These are phyloP conservation scores for Boletus semigastroideus DNA, from an alignment of 1,284 basidiomycete genomes.

Conservation along the genomic window DNA sequence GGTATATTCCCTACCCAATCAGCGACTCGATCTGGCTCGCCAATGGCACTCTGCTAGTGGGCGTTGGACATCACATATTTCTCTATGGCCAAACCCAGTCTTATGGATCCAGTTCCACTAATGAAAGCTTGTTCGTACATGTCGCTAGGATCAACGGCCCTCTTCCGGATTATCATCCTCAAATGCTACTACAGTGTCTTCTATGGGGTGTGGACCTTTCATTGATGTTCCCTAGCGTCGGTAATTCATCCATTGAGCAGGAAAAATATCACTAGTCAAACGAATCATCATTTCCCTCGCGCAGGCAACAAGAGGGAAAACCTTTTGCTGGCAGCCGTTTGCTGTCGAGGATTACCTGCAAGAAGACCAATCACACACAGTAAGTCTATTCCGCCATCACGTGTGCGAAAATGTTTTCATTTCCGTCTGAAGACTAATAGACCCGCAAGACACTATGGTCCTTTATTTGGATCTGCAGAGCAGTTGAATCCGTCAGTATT, in stretches of 20 bases:
- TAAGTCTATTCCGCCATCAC: constrained; percentile 7
- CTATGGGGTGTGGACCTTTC: constrained; percentile 70
- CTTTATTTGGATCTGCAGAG: constrained; percentile 44
- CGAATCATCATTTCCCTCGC: constrained; percentile 72
- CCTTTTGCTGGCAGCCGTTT: constrained; percentile 44
- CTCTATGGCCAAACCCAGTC: constrained; percentile 55
- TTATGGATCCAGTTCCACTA: constrained; percentile 24
- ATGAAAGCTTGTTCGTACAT: constrained; percentile 72
- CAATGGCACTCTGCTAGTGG: constrained; percentile 74
- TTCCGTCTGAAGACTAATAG: constrained; percentile 26
- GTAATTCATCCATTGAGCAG: constrained; percentile 39
- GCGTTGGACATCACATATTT: constrained; percentile 75
- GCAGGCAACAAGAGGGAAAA: constrained; percentile 34
- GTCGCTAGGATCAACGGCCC: constrained; percentile 83
- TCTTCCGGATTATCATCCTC: constrained; percentile 86
- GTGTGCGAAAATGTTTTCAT: not conserved
- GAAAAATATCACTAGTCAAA: constrained; percentile 83
- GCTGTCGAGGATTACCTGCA: constrained; percentile 56
- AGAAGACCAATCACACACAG: constrained; percentile 27
- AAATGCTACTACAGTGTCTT: constrained; percentile 88
- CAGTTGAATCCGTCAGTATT: constrained; percentile 44
- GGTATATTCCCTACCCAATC: constrained; percentile 75
- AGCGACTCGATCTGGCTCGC: constrained; percentile 87
- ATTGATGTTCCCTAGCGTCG: not conserved
- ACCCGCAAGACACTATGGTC: constrained; percentile 38